Base-by-base conservation (phyloP, 2,329 filamentous ascomycete species). In the Cladorrhinum sp. region DNA sequence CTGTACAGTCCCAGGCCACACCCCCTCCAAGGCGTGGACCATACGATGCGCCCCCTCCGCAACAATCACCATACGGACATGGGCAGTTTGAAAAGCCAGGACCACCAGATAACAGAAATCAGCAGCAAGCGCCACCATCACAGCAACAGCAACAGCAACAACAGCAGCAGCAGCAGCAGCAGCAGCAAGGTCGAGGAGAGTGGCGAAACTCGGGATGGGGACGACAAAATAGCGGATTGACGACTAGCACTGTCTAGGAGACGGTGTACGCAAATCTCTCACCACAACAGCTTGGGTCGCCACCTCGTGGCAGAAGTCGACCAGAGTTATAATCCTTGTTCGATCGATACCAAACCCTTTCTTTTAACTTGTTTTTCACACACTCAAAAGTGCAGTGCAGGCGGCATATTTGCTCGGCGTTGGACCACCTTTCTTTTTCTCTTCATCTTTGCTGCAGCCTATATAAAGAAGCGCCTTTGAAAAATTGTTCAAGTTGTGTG, bases 121-220 rank as follows among this genome's bases (percentile, higher is more conserved):
- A 75, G 74, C 75, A 69, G 33, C 69, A 74, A 23, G 77, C 79
- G 51, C 75, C 76, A 21, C 16, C 42, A 46, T 46, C 42, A 49
- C 77, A 80, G 39, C 42, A 80, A 52, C 36, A 53, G 4, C 61
- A 63, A 16, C 58, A 78, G 78, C 59, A 79, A 80, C 64, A 75
- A 75, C 75, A 69, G 39, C 68, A 74, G 33, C 76, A 79, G 53
- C 75, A 76, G 52, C 75, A 71, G 52, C 79, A 79, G 62, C 79
- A 79, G 65, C 79, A 79, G 51, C 77, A 39, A 33, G 20, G 20
- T 20, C 23, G 36, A 57, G 36, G 80, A 58, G 81, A 85, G 62
- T 86, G 83, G 82, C 79, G 83, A 33, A 84, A 84, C 68, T 86
- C 83, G 18, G 81, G 75, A 39, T 84, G 79, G 78, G 77, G 76